Base-by-base conservation (phyloP, 2,329 filamentous ascomycete genomes). In the Fusarium transvaalense region DNA sequence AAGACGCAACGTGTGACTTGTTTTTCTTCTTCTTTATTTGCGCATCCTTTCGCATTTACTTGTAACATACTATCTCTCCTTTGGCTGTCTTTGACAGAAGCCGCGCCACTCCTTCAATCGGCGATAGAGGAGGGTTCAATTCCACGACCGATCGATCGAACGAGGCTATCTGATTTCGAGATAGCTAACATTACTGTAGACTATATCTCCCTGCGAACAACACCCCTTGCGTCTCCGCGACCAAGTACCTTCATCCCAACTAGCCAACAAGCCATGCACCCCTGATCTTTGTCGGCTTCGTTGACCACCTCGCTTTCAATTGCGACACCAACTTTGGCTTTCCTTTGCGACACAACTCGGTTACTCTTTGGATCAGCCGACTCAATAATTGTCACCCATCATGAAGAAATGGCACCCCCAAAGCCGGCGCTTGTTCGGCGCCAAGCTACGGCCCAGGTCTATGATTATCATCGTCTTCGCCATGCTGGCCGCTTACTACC, bases 401-500 rank as follows among this genome's bases (percentile, higher is more conserved):
- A 74, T 74, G 76, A 80, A 78, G 61, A 78, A 78, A 74, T 75
- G 79, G 63, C 74, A 74, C 38, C 68, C 75, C 35, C 69, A 76
- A 43, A 69, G 62, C 31, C 66, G 75, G 57, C 77, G 76, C 54
- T 71, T 74, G 53, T 66, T 77, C 52, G 66, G 75, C 60, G 70
- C 76, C 66, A 75, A 81, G 56, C 76, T 81, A 45, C 77, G 82
- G 61, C 80, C 82, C 55, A 82, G 78, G 72, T 76, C 79, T 38
- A 66, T 85, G 31, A 66, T 84, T 12, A 68, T 84, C 35, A 73
- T 83, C 25, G 75, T 76, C 32, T 59, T 84, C 23, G 80, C 79
- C 31, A 72, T 79, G 35, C 67, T 81, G 21, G 77, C 79, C n/a
- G 76, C 82, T 34, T 85, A 84, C 69, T 82, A 80, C 70, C 66